Evolutionary conservation across 139 green algal genomes (phyloP), one percentile per base, ranked within the genome.

Genomic region (Desmodesmus armatus): DNA sequence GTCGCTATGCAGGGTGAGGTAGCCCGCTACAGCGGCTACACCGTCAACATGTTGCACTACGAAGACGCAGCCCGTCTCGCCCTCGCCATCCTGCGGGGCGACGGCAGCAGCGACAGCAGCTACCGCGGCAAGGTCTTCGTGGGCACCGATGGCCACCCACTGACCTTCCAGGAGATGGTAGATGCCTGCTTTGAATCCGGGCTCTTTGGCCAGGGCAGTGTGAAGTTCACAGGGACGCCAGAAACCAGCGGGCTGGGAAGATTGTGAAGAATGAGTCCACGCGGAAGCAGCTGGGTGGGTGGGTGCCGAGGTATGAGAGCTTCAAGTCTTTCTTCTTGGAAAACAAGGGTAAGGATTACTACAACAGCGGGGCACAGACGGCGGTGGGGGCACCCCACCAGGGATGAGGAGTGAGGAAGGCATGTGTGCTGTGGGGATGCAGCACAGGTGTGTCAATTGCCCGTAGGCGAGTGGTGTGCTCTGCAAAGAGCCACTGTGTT

Each of bases 41-140:
- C 66, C 11, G 92, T 99, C 37, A 99, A 99, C 88, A 93, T 99
- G n/a, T 94, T 99, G n/a, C 97, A 99, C 87, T 99, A 99, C 87
- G 95, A 99, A 87, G 97, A 99, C 66, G 97, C 97, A 0, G 97
- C 97, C 5, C 35, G 76, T 4, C 82, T 99, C 49, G 87, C 88
- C 3, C 75, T 92, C 0, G 80, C 72, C 21, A 84, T 95, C 6
- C 60, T 87, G 55, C 31, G 31, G 13, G 65, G 73, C 3, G 55
- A 85, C 21, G 85, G 71, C 6, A 60, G n/a, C 23, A 58, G 49
- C 23, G 75, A 62, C 1, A 25, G 58, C 23, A 17, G 51, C 5
- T 82, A 21, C 7, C 78, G 90, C 7, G 87, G 90, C 4, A 41
- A 88, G 13, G 85, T 90, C 2, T 98, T 98, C 84, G 25, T 98